These are phyloP conservation scores for Saccharomyces hybrid DNA, from an alignment of 1,139 yeast genomes.

Conservation along the genomic window DNA sequence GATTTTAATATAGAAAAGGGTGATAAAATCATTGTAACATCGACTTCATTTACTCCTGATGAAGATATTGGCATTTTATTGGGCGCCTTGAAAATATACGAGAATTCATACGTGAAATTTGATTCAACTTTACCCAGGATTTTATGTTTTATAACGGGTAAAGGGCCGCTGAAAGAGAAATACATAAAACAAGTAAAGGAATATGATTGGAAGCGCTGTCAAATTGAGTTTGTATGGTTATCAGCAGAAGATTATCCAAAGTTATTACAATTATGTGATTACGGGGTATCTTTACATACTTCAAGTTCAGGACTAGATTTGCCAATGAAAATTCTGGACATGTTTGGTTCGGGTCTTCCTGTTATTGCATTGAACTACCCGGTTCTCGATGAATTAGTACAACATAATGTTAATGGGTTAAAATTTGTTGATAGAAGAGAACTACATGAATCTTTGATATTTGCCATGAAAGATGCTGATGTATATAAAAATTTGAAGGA, in stretches of 20 bases:
- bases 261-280: constrained; percentile 67
- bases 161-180: constrained; percentile 68
- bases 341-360: constrained; percentile 95
- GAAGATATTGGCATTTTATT: constrained; percentile 73
- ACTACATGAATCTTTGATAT: constrained; percentile 43
- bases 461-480: constrained; percentile 39
- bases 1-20: constrained; percentile 31
- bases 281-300: constrained; percentile 84
- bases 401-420: constrained; percentile 41
- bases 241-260: constrained; percentile 72
- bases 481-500: constrained; percentile 38
- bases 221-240: constrained; percentile 68
- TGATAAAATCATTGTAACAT: constrained; percentile 65
- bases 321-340: constrained; percentile 95
- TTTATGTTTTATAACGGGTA: constrained; percentile 78
- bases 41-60: constrained; percentile 94
- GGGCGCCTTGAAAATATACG: constrained; percentile 60
- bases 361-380: constrained; percentile 72
- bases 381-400: constrained; percentile 60
- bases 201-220: constrained; percentile 42
- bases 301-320: constrained; percentile 91
- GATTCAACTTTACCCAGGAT: constrained; percentile 40
- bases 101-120: constrained; percentile 31
- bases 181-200: constrained; percentile 42
- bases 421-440: constrained; percentile 40